phyloP scores from a whole-genome alignment of 2,329 filamentous ascomycete genomes.

The Phyllosticta citrichinensis region DNA sequence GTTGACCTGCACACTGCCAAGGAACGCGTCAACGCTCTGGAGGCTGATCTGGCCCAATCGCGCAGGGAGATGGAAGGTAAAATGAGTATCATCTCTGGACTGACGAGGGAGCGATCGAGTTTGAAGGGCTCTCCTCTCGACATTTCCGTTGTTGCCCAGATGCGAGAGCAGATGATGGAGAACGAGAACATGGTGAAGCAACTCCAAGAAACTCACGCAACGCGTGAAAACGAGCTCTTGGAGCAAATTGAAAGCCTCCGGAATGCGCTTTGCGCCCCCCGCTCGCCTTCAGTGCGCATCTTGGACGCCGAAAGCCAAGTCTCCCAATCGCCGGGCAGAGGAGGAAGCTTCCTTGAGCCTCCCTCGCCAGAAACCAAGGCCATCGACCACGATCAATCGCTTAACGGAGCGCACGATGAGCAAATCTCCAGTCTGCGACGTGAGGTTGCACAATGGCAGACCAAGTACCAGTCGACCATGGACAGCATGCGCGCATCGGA shows the following conservation, averaged over 20 bases:
- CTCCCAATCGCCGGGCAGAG: slow-evolving; percentile 15
- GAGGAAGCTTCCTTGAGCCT: slow-evolving; percentile 29
- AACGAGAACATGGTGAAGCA: slow-evolving; percentile 68
- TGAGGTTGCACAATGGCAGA: slow-evolving; percentile 66
- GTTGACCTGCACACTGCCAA: slow-evolving; percentile 80
- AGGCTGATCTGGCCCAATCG: slow-evolving; percentile 69
- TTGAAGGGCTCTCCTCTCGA: slow-evolving; percentile 78
- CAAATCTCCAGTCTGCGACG: slow-evolving; percentile 57
- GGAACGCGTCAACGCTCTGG: slow-evolving; percentile 81
- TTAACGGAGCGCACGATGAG: slow-evolving; percentile 35
- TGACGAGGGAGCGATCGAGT: slow-evolving; percentile 87
- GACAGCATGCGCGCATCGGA: slow-evolving; percentile 64
- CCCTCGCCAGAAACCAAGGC: slow-evolving; percentile 22
- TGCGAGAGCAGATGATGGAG: slow-evolving; percentile 80
- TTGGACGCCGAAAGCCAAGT: neutral
- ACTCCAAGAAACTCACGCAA: slow-evolving; percentile 62
- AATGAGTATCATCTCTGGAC: slow-evolving; percentile 86
- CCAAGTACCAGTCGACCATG: slow-evolving; percentile 62
- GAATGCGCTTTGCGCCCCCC: slow-evolving; percentile 35
- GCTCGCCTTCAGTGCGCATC: slow-evolving; percentile 10
- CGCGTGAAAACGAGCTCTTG: slow-evolving; percentile 64
- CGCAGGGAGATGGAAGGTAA: slow-evolving; percentile 97
- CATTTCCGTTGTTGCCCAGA: slow-evolving; percentile 76
- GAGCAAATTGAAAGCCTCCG: slow-evolving; percentile 62
- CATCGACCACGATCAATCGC: slow-evolving; percentile 12